Evolutionary conservation across 1,284 basidiomycete genomes (phyloP).

Genomic region (Microstroma glucosiphilum): DNA sequence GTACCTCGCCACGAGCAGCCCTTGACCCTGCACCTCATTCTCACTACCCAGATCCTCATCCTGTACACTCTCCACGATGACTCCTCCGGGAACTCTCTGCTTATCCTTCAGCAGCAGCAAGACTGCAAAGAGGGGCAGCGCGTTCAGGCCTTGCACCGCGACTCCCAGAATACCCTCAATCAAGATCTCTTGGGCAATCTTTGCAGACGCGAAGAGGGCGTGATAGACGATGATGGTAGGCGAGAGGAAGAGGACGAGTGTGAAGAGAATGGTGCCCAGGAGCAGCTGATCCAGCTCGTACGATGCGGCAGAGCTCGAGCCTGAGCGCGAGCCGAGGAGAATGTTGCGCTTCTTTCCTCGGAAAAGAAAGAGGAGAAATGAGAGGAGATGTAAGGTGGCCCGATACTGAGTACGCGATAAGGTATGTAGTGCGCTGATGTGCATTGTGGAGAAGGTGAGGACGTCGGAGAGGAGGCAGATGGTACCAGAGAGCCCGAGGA

Average conservation of each 20-base stretch:
- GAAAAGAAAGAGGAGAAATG: slow-evolving; percentile 86
- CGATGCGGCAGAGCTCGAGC: slow-evolving; percentile 81
- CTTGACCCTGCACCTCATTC: too few species aligned
- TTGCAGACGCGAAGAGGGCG: slow-evolving; percentile 67
- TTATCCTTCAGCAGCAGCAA: slow-evolving; percentile 82
- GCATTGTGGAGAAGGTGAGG: slow-evolving; percentile 63
- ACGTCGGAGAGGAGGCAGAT: slow-evolving; percentile 66
- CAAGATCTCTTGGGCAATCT: slow-evolving; percentile 52
- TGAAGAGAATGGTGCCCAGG: slow-evolving; percentile 90
- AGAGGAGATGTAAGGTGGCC: slow-evolving; percentile 59
- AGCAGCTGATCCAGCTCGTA: slow-evolving; percentile 91
- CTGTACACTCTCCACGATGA: background rate
- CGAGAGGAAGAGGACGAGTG: slow-evolving; percentile 78
- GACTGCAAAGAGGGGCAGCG: slow-evolving; percentile 82
- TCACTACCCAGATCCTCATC: too few species aligned
- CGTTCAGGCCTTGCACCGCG: slow-evolving; percentile 59
- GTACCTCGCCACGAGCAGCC: too few species aligned
- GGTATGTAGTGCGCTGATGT: slow-evolving; percentile 68
- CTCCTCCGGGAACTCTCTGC: slow-evolving; percentile 67
- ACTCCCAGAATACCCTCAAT: slow-evolving; percentile 59
- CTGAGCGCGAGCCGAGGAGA: slow-evolving; percentile 73
- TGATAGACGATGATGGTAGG: slow-evolving; percentile 87
- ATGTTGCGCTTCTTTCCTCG: slow-evolving; percentile 61
- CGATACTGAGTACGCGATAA: slow-evolving; percentile 64
- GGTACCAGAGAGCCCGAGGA: slow-evolving; percentile 65